Evolutionary conservation across 2,329 filamentous ascomycete species (phyloP).

Genomic region (Phaeosphaeria sp.): DNA sequence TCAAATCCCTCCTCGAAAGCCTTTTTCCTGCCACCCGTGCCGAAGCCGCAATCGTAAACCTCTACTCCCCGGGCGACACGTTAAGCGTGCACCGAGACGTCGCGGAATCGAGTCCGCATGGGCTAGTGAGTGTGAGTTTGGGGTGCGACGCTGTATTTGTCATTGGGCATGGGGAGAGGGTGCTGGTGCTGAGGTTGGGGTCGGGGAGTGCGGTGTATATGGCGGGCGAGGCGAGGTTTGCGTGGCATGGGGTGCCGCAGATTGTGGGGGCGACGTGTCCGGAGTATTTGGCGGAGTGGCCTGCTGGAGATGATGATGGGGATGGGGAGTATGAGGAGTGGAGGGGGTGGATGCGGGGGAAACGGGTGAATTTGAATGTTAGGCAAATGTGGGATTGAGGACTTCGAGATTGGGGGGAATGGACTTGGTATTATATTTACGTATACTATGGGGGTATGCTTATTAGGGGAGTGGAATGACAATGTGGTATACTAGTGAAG

Average conservation of each 20-base stretch:
- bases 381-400: constrained; percentile 75
- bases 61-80: constrained; percentile 89
- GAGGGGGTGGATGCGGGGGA: constrained; percentile 86
- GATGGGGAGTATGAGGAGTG: constrained; percentile 66
- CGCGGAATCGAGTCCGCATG: constrained; percentile 79
- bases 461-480: background rate
- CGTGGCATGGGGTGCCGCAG: constrained; percentile 95
- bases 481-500: background rate
- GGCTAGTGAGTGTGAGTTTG: constrained; percentile 83
- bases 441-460: background rate
- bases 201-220: constrained; percentile 94
- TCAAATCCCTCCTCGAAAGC: constrained; percentile 69
- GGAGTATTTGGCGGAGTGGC: constrained; percentile 76
- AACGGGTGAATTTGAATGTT: constrained; percentile 91
- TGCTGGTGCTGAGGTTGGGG: constrained; percentile 57
- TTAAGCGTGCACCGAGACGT: constrained; percentile 94
- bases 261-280: constrained; percentile 83
- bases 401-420: background rate
- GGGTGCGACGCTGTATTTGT: constrained; percentile 92
- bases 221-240: constrained; percentile 80
- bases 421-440: background rate
- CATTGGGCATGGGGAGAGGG: constrained; percentile 62
- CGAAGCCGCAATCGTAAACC: constrained; percentile 91
- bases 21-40: constrained; percentile 80
- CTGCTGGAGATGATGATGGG: constrained; percentile 57